phyloP scores from a whole-genome alignment of 78 protist species.

The Protostelium mycophagum region DNA sequence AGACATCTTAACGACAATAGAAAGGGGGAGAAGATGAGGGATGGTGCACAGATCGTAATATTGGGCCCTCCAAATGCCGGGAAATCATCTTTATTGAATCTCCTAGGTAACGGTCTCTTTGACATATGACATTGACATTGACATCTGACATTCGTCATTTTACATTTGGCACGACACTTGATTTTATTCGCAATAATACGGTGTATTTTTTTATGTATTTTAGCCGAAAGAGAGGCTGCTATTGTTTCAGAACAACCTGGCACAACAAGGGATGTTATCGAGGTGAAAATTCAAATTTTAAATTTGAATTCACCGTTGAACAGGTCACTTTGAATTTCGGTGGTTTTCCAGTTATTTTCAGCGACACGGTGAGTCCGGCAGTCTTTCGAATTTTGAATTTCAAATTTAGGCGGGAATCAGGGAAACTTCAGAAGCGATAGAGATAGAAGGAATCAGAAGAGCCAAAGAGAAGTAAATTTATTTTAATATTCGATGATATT shows the following conservation, averaged over 20 bases:
- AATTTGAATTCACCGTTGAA: neutral
- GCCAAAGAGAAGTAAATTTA: constrained; percentile 45
- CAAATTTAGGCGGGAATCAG: constrained; percentile 88
- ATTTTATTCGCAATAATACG: neutral
- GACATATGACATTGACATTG: neutral
- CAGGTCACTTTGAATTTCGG: constrained; percentile 50
- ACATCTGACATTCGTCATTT: neutral
- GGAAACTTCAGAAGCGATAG: constrained; percentile 50
- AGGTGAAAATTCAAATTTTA: constrained; percentile 32
- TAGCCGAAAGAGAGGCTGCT: constrained; percentile 76
- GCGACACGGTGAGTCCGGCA: too few species aligned
- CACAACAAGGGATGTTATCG: constrained; percentile 89
- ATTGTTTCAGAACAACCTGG: constrained; percentile 86
- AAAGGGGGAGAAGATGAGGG: constrained; percentile 69
- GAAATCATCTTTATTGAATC: constrained; percentile 77
- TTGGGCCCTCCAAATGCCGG: constrained; percentile 85
- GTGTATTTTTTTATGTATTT: too few species aligned
- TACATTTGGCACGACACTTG: neutral
- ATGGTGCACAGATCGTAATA: constrained; percentile 66
- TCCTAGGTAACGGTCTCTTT: constrained; percentile 15
- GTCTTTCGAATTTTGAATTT: too few species aligned
- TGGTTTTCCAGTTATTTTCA: constrained; percentile 79
- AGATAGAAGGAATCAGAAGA: constrained; percentile 60
- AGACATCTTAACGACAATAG: constrained; percentile 55
- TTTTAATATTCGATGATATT: constrained; percentile 16